phyloP scores from a whole-genome alignment of 371 early-diverging fungal species.

The Mortierella sp. region DNA sequence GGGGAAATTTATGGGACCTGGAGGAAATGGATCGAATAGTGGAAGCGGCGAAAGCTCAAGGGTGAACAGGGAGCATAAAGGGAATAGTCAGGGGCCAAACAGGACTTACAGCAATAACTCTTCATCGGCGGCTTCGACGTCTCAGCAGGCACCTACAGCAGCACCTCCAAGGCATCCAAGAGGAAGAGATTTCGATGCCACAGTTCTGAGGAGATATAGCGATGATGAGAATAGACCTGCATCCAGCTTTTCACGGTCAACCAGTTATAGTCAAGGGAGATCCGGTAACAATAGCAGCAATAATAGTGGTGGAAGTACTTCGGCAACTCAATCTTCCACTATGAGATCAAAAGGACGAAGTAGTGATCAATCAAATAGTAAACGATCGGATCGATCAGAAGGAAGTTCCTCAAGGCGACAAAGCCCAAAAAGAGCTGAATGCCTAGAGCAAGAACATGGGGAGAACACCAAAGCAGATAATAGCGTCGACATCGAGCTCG shows the following conservation, averaged over 20 bases:
- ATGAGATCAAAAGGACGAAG: slow-evolving; percentile 4
- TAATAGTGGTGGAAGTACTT: slow-evolving; percentile 10
- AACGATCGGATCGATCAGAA: slow-evolving; percentile 19
- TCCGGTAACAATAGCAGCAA: slow-evolving; percentile 21
- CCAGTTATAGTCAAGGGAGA: slow-evolving; percentile 22
- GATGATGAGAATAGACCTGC: slow-evolving; percentile 37
- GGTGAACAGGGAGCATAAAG: slow-evolving; percentile 4
- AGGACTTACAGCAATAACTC: not conserved
- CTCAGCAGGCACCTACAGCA: slow-evolving; percentile 9
- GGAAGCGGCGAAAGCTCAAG: not conserved
- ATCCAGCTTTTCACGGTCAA: slow-evolving; percentile 32
- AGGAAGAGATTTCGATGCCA: slow-evolving; percentile 59
- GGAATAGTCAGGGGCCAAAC: not conserved
- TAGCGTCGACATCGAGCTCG: slow-evolving; percentile 3
- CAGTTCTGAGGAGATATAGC: slow-evolving; percentile 41
- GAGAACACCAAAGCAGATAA: slow-evolving; percentile 4
- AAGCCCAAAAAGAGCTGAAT: slow-evolving; percentile 1
- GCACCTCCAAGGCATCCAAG: slow-evolving; percentile 37
- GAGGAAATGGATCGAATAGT: slow-evolving; percentile 6
- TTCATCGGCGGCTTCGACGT: slow-evolving; percentile 4
- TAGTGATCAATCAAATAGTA: slow-evolving; percentile 6
- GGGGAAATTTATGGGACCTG: slow-evolving; percentile 49
- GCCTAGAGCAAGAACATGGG: not conserved
- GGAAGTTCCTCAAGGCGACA: slow-evolving; percentile 33
- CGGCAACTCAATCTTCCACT: not conserved